These are phyloP conservation scores for Ceraceosorus guamensis DNA, from an alignment of 1,284 basidiomycete species.

Conservation along the genomic window DNA sequence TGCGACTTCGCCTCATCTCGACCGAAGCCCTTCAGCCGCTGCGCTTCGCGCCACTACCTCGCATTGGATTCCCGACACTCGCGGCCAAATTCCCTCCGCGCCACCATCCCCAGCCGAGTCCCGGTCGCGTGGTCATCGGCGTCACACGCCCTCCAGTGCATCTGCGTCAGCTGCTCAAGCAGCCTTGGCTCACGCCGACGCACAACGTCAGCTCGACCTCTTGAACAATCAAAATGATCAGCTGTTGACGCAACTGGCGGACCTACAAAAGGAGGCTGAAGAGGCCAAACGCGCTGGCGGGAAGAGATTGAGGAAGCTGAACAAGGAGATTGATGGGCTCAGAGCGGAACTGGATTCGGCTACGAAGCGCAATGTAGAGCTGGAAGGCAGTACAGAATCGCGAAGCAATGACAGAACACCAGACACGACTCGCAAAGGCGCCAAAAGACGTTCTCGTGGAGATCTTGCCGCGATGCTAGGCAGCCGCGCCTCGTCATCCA, in stretches of 20 bases:
- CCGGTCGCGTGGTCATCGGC: too few species aligned
- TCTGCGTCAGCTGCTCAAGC: conserved; percentile 7
- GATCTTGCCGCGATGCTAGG: neutral
- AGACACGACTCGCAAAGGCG: neutral
- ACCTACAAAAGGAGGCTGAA: conserved; percentile 36
- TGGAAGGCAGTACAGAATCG: conserved; percentile 16
- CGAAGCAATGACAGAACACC: neutral
- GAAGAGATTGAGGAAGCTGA: conserved; percentile 24
- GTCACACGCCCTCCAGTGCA: conserved; percentile 4
- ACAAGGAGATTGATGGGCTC: conserved; percentile 35
- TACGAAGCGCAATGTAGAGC: conserved; percentile 27
- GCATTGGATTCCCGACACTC: conserved; percentile 20
- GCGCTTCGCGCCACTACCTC: too few species aligned
- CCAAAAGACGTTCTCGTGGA: neutral
- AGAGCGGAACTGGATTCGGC: conserved; percentile 34
- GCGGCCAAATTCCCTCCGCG: conserved; percentile 18
- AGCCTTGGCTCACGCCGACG: conserved; percentile 10
- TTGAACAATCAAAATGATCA: conserved; percentile 35
- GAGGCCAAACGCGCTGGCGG: conserved; percentile 25
- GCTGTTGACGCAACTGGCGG: conserved; percentile 30
- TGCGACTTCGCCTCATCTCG: neutral
- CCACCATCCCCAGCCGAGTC: conserved; percentile 21
- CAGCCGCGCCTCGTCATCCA: neutral
- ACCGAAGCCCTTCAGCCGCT: too few species aligned
- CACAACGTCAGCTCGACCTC: conserved; percentile 28